A percentile compares a stretch with the other conserved stretches of the same genome.
Conservation (phyloP, 352 stramenopile genomes). For the Phytophthora sojae region DNA sequence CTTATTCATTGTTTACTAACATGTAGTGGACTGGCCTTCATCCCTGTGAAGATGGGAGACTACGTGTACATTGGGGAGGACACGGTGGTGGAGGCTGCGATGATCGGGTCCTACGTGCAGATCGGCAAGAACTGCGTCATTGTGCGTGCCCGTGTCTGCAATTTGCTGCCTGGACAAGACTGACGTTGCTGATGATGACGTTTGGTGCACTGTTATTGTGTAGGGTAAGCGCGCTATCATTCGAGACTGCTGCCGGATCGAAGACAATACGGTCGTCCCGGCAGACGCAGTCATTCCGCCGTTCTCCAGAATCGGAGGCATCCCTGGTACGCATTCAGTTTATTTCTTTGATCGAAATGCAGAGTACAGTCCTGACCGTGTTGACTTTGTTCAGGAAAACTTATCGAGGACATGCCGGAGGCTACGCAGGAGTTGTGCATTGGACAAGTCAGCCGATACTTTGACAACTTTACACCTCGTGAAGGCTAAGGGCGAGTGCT, state of each 20-base stretch:
- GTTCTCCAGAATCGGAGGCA: slow-evolving; percentile 76
- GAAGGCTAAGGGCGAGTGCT: slow-evolving; percentile 25
- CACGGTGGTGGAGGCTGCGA: slow-evolving; percentile 81
- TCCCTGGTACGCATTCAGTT: slow-evolving; percentile 58
- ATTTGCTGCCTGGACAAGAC: not conserved
- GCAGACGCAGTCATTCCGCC: slow-evolving; percentile 78
- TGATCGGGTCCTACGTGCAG: slow-evolving; percentile 85
- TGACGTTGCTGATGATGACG: not conserved
- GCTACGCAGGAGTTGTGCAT: slow-evolving; percentile 78
- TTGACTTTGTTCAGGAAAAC: slow-evolving; percentile 48
- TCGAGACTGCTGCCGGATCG: slow-evolving; percentile 85
- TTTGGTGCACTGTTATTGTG: slow-evolving; percentile 1
- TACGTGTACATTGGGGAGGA: slow-evolving; percentile 82
- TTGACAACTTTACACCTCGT: slow-evolving; percentile 80
- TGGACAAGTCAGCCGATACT: slow-evolving; percentile 83
- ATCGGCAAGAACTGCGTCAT: slow-evolving; percentile 91
- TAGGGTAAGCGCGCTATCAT: slow-evolving; percentile 87
- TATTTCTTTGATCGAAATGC: not conserved
- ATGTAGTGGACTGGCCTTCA: slow-evolving; percentile 76
- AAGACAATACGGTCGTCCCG: slow-evolving; percentile 84
- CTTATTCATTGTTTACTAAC: not conserved
- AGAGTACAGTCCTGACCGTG: not conserved
- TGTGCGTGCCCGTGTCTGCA: slow-evolving; percentile 41
- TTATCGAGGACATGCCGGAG: slow-evolving; percentile 83
- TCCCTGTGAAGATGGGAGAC: slow-evolving; percentile 86